Evolutionary conservation across 805 yeast genomes (phyloP), one percentile per base, ranked within the genome.

Genomic region (Kodamaea kaohsiungensis): DNA sequence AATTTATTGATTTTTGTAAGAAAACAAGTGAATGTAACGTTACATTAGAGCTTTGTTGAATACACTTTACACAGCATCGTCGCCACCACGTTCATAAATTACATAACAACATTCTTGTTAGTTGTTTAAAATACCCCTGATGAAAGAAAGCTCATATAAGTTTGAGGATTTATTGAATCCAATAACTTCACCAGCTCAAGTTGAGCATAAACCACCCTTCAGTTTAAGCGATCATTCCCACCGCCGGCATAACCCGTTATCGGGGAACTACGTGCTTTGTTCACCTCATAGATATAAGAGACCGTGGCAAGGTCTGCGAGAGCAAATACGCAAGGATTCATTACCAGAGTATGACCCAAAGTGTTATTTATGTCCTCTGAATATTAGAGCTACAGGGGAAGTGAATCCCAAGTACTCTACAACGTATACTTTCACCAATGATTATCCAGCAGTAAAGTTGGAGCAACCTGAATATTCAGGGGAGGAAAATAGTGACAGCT

Each of bases 281-380:
- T 86, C 91, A 13, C 92, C 93, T 5, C 93, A 87, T 64, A 74
- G 92, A 54, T 83, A 91, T 30, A 85, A 86, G 67, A 76, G 93
- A 59, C 92, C 93, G 17, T 87, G 92, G 92, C 88, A 84, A 66
- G 92, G 92, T 38, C 89, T 85, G 57, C 77, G 83, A 58, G 92
- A 87, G 65, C 46, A 48, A 16, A 38, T 39, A 37, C 40, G 43
- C 15, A 48, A 48, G 46, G 46, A 22, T 4, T 74, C 73, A 37
- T 87, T 89, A 3, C 48, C 33, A 10, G 71, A 60, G 35, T 86
- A 81, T 63, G 92, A 87, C 61, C 80, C 80, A 17, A 79, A 79
- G 58, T 87, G 93, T 70, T 87, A 82, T 67, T 71, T 87, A 57
- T 87, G 92, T 68, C 91, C 92, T 1, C 84, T 89, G 2, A 87